These are phyloP conservation scores for Talaromyces trachyspermus DNA, from an alignment of 495 filamentous ascomycete genomes.

Conservation along the genomic window DNA sequence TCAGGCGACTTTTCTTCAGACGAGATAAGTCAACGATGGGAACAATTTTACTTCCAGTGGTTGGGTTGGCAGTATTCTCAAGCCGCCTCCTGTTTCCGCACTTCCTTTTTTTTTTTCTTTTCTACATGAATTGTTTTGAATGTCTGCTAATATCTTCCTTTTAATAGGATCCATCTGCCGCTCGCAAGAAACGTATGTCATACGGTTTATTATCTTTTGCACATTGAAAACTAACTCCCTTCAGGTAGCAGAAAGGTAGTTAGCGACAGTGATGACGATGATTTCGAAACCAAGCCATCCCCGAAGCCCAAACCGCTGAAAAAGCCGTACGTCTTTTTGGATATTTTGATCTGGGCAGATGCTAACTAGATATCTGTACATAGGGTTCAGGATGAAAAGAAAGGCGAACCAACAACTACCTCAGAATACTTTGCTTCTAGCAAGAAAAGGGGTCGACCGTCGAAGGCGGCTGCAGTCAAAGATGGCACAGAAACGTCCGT, in stretches of 20 bases:
- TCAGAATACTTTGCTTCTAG: slow-evolving; percentile 56
- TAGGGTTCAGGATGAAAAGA: slow-evolving; percentile 37
- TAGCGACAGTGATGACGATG: slow-evolving; percentile 71
- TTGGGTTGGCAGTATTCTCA: too few species aligned
- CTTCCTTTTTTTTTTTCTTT: not conserved
- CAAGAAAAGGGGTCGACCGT: slow-evolving; percentile 39
- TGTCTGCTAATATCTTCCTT: not conserved
- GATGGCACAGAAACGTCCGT: slow-evolving; percentile 17
- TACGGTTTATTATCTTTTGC: not conserved
- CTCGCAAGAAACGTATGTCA: slow-evolving; percentile 35
- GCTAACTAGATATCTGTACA: slow-evolving; percentile 3
- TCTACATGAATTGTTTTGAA: not conserved
- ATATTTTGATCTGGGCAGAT: not conserved
- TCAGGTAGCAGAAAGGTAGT: slow-evolving; percentile 62
- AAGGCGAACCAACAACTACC: slow-evolving; percentile 48
- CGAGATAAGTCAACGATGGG: not conserved
- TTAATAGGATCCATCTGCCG: slow-evolving; percentile 24
- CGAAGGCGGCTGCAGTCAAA: slow-evolving; percentile 20
- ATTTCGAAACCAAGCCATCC: slow-evolving; percentile 23
- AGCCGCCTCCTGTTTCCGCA: not conserved
- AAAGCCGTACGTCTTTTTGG: slow-evolving; percentile 29
- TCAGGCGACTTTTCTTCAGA: not conserved
- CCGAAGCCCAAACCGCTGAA: slow-evolving; percentile 38
- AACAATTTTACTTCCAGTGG: not conserved
- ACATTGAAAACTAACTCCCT: slow-evolving; percentile 10